phyloP scores from a whole-genome alignment of 768 basidiomycete species.

The Rickenella mellea region DNA sequence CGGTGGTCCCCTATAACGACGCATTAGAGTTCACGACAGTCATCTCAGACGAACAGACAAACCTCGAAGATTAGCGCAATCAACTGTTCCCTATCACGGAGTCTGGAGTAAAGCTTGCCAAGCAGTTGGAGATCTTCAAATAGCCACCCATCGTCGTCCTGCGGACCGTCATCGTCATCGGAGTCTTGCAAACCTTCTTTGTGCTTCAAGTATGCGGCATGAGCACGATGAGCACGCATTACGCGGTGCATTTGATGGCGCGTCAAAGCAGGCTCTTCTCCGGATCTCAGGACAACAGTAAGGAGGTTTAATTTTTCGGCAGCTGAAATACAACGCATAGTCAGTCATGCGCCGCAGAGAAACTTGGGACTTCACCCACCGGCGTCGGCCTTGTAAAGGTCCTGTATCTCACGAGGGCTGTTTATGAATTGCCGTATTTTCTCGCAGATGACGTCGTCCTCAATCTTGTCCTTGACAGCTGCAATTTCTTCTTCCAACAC shows the following conservation, averaged over 20 bases:
- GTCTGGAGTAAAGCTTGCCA: constrained; percentile 63
- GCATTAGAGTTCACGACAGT: not conserved
- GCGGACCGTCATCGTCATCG: constrained; percentile 88
- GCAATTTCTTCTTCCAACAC: constrained; percentile 81
- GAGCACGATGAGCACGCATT: constrained; percentile 67
- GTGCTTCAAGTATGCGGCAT: constrained; percentile 60
- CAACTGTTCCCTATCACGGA: constrained; percentile 85
- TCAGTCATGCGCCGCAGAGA: not conserved
- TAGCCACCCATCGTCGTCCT: constrained; percentile 93
- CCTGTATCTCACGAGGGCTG: constrained; percentile 82
- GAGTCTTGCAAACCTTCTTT: constrained; percentile 63
- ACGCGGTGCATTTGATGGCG: constrained; percentile 77
- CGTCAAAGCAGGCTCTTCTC: constrained; percentile 64
- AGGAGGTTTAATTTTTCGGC: constrained; percentile 68
- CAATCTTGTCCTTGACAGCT: constrained; percentile 79
- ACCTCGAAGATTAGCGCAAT: constrained; percentile 95
- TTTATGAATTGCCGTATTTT: constrained; percentile 83
- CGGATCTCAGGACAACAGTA: constrained; percentile 68
- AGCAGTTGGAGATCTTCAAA: constrained; percentile 85
- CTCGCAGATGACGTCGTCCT: constrained; percentile 78
- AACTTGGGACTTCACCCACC: constrained; percentile 45
- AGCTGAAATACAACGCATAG: constrained; percentile 24
- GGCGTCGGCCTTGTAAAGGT: constrained; percentile 71
- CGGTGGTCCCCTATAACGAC: constrained; percentile 74
- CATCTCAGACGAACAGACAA: constrained; percentile 11